These are phyloP conservation scores for Rhizophora apiculata DNA, from an alignment of 345 rosid species.

Conservation along the genomic window DNA sequence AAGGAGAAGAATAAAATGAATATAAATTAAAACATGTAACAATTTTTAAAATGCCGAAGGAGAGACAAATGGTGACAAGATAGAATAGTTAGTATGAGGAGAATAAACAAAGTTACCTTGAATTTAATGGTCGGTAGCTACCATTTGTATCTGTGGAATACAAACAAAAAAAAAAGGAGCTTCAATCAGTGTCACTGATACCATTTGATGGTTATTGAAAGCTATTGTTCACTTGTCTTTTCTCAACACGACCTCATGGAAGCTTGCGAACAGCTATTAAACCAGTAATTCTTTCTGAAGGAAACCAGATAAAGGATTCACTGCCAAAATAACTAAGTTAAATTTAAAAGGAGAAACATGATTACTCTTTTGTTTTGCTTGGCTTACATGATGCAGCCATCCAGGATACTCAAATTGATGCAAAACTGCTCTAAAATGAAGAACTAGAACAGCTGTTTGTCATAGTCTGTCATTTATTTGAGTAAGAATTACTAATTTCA, in stretches of 20 bases:
- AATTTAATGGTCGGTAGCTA: conserved; percentile 42
- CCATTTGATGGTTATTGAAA: conserved; percentile 3
- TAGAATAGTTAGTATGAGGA: background rate
- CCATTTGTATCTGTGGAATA: conserved; percentile 52
- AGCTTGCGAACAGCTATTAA: conserved; percentile 2
- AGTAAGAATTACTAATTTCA: background rate
- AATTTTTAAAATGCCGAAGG: background rate
- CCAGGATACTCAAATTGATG: too few species aligned
- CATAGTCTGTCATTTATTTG: background rate
- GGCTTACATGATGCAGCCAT: background rate
- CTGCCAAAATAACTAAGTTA: too few species aligned
- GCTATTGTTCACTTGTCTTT: background rate
- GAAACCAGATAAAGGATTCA: too few species aligned
- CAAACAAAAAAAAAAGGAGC: background rate
- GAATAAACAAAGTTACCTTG: conserved; percentile 41
- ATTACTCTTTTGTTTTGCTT: background rate
- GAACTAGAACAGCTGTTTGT: background rate
- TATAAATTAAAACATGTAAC: background rate
- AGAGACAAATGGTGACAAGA: background rate
- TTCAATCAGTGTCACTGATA: conserved; percentile 12
- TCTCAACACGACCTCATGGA: background rate
- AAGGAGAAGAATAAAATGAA: conserved; percentile 23
- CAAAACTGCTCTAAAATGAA: background rate
- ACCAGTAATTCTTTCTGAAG: background rate
- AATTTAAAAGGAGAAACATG: background rate